Percentiles rank a stretch among this genome's conserved stretches.
Evolutionary conservation across 108 stramenopile genomes (phyloP).

Genomic region (Nitzschia sp.): DNA sequence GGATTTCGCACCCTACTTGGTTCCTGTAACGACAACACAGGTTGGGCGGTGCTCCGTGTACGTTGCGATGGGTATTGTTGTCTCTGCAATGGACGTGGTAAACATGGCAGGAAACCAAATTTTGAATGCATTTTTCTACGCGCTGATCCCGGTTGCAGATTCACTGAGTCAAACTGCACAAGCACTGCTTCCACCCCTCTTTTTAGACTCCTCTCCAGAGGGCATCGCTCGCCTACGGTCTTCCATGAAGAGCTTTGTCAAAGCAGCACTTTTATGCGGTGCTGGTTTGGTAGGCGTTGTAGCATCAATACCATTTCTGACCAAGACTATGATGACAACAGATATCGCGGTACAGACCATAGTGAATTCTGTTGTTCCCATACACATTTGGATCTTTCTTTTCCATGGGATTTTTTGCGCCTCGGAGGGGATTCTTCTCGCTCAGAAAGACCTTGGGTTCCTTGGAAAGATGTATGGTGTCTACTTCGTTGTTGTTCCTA

Average conservation of each 20-base stretch:
- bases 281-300: slow-evolving; percentile 56
- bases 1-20: slow-evolving; percentile 66
- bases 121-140: slow-evolving; percentile 72
- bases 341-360: slow-evolving; percentile 59
- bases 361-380: slow-evolving; percentile 68
- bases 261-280: slow-evolving; percentile 67
- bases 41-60: slow-evolving; percentile 76
- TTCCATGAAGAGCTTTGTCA: slow-evolving; percentile 60
- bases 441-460: slow-evolving; percentile 75
- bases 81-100: slow-evolving; percentile 64
- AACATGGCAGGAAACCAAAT: slow-evolving; percentile 85
- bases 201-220: slow-evolving; percentile 25
- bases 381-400: slow-evolving; percentile 54
- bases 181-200: slow-evolving; percentile 68
- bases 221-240: slow-evolving; percentile 52
- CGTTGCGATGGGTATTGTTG: slow-evolving; percentile 84
- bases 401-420: slow-evolving; percentile 73
- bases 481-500: slow-evolving; percentile 77
- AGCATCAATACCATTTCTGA: slow-evolving; percentile 56
- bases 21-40: slow-evolving; percentile 81
- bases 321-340: slow-evolving; percentile 61
- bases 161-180: slow-evolving; percentile 78
- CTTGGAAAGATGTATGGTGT: slow-evolving; percentile 69
- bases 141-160: slow-evolving; percentile 76
- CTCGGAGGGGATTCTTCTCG: slow-evolving; percentile 75